These are phyloP conservation scores for Fraxinus sp. DNA, from an alignment of 305 asterid species.

Conservation along the genomic window DNA sequence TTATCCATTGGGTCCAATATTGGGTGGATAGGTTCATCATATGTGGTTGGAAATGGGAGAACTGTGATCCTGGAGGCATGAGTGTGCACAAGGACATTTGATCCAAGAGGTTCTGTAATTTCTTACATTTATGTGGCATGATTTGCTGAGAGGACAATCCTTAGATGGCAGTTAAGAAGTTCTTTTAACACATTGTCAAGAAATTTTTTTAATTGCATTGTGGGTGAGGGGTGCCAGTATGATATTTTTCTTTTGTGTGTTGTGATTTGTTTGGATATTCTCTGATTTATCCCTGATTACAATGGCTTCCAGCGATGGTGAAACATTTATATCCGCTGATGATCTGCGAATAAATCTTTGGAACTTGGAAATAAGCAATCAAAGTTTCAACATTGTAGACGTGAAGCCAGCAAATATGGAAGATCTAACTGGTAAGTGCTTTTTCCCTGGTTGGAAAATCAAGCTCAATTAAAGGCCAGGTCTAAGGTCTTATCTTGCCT, in stretches of 20 bases:
- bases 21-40: slow-evolving; percentile 11
- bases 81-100: not conserved
- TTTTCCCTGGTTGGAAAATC: not conserved
- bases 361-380: slow-evolving; percentile 98
- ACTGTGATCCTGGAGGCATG: not conserved
- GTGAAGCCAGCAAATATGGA: slow-evolving; percentile 98
- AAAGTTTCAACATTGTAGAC: slow-evolving; percentile 97
- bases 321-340: slow-evolving; percentile 97
- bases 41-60: not conserved
- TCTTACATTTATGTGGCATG: not conserved
- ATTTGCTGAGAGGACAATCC: slow-evolving; percentile 4
- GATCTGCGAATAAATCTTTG: slow-evolving; percentile 96
- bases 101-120: not conserved
- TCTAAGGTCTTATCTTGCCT: not conserved
- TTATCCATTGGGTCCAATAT: slow-evolving; percentile 12
- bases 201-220: not conserved
- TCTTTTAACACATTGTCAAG: slow-evolving; percentile 22
- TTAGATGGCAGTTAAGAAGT: slow-evolving; percentile 1
- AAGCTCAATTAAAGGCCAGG: not conserved
- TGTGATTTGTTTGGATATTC: slow-evolving; percentile 7
- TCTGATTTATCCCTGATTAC: slow-evolving; percentile 10
- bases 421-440: slow-evolving; percentile 79
- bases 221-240: not conserved
- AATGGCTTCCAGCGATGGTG: slow-evolving; percentile 75
- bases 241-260: slow-evolving; percentile 12